phyloP scores from a whole-genome alignment of 306 rosid species.

The Comarum palustre region DNA sequence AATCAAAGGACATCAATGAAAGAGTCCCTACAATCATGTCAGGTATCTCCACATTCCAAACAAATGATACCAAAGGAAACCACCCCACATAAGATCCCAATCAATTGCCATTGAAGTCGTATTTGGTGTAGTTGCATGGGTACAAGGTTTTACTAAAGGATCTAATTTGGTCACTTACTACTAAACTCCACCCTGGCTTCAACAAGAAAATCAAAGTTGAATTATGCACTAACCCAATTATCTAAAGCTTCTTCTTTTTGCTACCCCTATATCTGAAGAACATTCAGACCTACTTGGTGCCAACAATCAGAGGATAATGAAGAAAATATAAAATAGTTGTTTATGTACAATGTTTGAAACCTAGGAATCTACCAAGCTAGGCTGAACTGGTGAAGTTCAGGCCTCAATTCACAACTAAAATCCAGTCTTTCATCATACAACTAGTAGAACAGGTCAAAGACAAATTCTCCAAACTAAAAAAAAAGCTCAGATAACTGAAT shows the following conservation, averaged over 20 bases:
- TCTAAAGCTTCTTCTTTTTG: not conserved
- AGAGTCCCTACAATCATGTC: not conserved
- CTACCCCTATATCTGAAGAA: not conserved
- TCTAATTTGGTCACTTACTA: not conserved
- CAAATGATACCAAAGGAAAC: not conserved
- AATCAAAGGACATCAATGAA: not conserved
- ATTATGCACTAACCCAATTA: not conserved
- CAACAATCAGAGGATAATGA: not conserved
- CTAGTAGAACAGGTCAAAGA: not conserved
- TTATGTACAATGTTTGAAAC: not conserved
- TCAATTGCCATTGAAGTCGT: conserved; percentile 9
- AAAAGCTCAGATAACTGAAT: not conserved
- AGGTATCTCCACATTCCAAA: not conserved
- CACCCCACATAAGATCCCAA: not conserved
- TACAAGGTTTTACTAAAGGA: conserved; percentile 3
- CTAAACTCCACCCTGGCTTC: conserved; percentile 8
- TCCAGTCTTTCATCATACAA: not conserved
- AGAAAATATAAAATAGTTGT: not conserved
- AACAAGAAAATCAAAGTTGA: not conserved
- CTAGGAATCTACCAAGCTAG: too few species aligned
- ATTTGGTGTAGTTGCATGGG: conserved; percentile 2
- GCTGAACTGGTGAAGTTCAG: not conserved
- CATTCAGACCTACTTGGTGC: not conserved
- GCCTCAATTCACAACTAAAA: not conserved
- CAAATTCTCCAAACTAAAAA: not conserved